Conservation (phyloP, 305 asterid species). For the Fraxinus albicans region DNA sequence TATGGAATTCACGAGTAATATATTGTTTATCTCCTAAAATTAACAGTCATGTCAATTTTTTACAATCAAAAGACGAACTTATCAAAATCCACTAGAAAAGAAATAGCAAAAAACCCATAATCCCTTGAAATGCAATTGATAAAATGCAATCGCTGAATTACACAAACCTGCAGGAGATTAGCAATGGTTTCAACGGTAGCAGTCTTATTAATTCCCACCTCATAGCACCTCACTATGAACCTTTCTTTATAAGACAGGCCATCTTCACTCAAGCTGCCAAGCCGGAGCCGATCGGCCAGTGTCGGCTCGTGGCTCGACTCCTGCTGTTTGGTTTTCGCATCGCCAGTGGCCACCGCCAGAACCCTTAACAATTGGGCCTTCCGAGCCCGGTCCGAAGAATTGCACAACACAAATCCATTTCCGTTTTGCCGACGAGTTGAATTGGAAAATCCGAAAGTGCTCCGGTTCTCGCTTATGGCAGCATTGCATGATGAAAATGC, state of each 20-base stretch:
- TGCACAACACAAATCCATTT: slow-evolving; percentile 9
- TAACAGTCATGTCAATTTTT: not conserved
- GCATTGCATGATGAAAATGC: not conserved
- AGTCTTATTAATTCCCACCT: slow-evolving; percentile 90
- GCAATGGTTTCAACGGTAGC: slow-evolving; percentile 94
- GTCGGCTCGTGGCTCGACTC: slow-evolving; percentile 44
- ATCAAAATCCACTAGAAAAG: not conserved
- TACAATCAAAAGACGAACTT: not conserved
- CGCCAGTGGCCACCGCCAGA: slow-evolving; percentile 56
- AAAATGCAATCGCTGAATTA: not conserved
- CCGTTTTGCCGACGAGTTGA: slow-evolving; percentile 21
- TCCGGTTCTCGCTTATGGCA: not conserved
- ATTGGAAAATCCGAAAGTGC: not conserved
- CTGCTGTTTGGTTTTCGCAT: slow-evolving; percentile 41
- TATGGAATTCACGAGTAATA: not conserved
- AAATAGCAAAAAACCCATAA: not conserved
- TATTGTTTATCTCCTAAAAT: not conserved
- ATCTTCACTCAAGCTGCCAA: slow-evolving; percentile 64
- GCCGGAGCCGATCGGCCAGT: slow-evolving; percentile 78
- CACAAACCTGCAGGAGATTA: slow-evolving; percentile 81
- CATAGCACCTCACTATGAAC: slow-evolving; percentile 86
- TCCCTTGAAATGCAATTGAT: not conserved
- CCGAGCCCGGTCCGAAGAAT: slow-evolving; percentile 7
- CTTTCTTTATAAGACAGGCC: slow-evolving; percentile 86
- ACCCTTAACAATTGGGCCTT: slow-evolving; percentile 30